Conservation (phyloP, 352 stramenopile species). For the Phytopythium aichiense region DNA sequence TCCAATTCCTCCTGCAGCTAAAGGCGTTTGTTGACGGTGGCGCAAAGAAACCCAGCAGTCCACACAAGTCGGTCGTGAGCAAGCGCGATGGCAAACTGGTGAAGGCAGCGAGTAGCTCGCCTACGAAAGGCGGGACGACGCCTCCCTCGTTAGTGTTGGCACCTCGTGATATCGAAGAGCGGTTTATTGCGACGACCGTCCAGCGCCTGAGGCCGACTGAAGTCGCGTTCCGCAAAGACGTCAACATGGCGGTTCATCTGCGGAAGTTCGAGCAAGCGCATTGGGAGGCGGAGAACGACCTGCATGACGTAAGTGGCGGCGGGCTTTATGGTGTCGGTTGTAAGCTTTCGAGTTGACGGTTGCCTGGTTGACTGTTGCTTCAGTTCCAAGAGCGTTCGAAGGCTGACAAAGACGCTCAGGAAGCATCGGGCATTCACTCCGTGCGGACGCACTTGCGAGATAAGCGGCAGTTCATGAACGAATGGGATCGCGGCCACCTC, state of each 20-base stretch:
- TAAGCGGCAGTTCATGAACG: constrained; percentile 50
- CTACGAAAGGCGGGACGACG: constrained; percentile 2
- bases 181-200: constrained; percentile 39
- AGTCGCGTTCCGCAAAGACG: constrained; percentile 48
- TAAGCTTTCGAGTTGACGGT: background rate
- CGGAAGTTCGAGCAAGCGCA: constrained; percentile 58
- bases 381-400: constrained; percentile 31
- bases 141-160: background rate
- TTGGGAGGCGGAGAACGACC: constrained; percentile 49
- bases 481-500: constrained; percentile 56
- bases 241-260: constrained; percentile 67
- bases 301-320: constrained; percentile 21
- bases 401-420: constrained; percentile 15
- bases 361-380: background rate
- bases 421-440: constrained; percentile 18
- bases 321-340: background rate
- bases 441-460: constrained; percentile 50
- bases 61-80: background rate
- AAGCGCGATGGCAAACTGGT: background rate
- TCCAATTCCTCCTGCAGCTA: constrained; percentile 58
- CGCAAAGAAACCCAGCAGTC: constrained; percentile 5
- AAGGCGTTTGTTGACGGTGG: constrained; percentile 41
- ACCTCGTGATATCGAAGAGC: constrained; percentile 46
- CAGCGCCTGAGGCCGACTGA: constrained; percentile 41
- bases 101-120: background rate